Base-by-base conservation (phyloP, 352 stramenopile genomes). In the Chrysophaeum taylorii region DNA sequence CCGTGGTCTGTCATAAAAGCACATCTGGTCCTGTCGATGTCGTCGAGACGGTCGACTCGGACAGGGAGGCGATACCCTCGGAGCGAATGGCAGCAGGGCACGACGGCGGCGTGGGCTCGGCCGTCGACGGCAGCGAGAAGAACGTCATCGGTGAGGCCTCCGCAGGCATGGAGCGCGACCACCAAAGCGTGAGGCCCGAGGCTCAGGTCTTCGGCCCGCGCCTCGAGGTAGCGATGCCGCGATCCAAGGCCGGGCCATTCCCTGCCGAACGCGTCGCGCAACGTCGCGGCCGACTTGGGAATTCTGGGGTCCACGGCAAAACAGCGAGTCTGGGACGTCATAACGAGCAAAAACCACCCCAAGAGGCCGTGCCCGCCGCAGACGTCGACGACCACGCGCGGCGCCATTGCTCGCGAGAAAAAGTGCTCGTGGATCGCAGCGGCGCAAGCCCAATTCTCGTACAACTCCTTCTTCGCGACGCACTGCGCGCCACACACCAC, bases 161-260 rank as follows among this genome's bases (percentile, higher is more conserved):
- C 57, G 57, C 57, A 66, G 33, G 57, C 57, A 36, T 66, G 57
- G 12, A 66, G 5, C 1, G 33, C 57, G 33, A 45, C 31, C 14
- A 66, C 33, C 33, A 66, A 36, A 9, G 57, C 31, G n/a, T n/a
- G n/a, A n/a, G n/a, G n/a, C n/a, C n/a, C n/a, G n/a, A n/a, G n/a
- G n/a, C n/a, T n/a, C n/a, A n/a, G n/a, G 25, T 60, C 48, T 9
- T 25, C 25, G 18, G 5, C 25, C 12, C 39, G 39, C 18, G 48
- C 48, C 5, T 60, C 48, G 57, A 66, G 1, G 57, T 66, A 66
- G 57, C 57, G 57, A 36, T 66, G 57, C 33, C n/a, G 57, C 57
- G 57, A 31, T 2, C 31, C 14, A 2, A 66, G 57, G 33, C 1
- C 33, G 14, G 57, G 57, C 14, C 15, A 66, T 23, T 27, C 57